These are phyloP conservation scores for Pichia pseudocactophila DNA, from an alignment of 805 yeast genomes.

Conservation along the genomic window DNA sequence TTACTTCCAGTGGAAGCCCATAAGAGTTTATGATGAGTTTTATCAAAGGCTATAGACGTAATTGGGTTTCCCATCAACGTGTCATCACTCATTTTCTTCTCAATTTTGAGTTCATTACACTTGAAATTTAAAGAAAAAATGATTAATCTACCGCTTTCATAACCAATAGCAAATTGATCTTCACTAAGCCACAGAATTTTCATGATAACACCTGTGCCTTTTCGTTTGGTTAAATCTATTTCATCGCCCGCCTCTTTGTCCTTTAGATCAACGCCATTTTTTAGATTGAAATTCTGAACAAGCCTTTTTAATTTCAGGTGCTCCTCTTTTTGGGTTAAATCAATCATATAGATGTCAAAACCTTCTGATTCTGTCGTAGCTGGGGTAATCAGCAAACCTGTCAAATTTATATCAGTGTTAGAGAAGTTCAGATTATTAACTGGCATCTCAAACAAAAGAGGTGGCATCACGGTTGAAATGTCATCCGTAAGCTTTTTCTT, in stretches of 20 bases:
- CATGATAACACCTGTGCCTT: slow-evolving; percentile 62
- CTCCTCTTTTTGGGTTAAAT: not conserved
- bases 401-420: slow-evolving; percentile 38
- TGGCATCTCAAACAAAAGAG: slow-evolving; percentile 41
- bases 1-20: slow-evolving; percentile 43
- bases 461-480: slow-evolving; percentile 1
- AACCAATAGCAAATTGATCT: slow-evolving; percentile 43
- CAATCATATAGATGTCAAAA: slow-evolving; percentile 50
- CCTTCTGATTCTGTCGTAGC: slow-evolving; percentile 54
- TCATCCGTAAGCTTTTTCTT: slow-evolving; percentile 12
- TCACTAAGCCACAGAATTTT: slow-evolving; percentile 33
- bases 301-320: slow-evolving; percentile 22
- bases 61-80: slow-evolving; percentile 49
- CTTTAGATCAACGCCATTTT: slow-evolving; percentile 2
- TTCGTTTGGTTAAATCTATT: slow-evolving; percentile 4
- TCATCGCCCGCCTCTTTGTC: slow-evolving; percentile 9
- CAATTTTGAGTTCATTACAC: slow-evolving; percentile 6
- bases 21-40: slow-evolving; percentile 21
- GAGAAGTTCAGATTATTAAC: slow-evolving; percentile 70
- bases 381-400: slow-evolving; percentile 40
- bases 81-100: slow-evolving; percentile 17
- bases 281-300: slow-evolving; percentile 10
- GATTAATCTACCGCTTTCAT: slow-evolving; percentile 53
- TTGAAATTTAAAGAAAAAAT: slow-evolving; percentile 2
- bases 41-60: slow-evolving; percentile 32